Conservation (phyloP, 2,329 filamentous ascomycete species). For the Ophiostoma perfectum region DNA sequence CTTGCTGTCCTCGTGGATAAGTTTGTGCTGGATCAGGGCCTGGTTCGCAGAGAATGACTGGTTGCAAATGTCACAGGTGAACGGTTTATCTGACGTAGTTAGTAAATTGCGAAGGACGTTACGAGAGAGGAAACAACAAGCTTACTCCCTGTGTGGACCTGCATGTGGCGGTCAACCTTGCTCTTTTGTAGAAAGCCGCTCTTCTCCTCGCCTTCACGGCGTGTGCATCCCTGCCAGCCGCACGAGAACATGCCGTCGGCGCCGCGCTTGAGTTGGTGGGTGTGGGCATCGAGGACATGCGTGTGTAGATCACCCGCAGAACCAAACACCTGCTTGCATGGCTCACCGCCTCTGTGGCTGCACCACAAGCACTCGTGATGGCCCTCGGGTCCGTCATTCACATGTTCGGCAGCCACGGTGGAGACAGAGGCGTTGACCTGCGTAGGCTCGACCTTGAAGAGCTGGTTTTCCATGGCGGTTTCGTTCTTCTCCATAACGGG, state of each 20-base stretch:
- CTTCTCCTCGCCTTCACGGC: conserved; percentile 38
- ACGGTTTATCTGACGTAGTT: conserved; percentile 49
- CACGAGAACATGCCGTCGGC: conserved; percentile 46
- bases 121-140: conserved; percentile 23
- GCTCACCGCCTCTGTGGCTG: conserved; percentile 24
- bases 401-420: neutral
- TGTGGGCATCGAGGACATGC: conserved; percentile 50
- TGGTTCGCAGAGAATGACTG: conserved; percentile 61
- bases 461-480: neutral
- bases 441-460: neutral
- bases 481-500: neutral
- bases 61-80: conserved; percentile 50
- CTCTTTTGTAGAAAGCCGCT: conserved; percentile 54
- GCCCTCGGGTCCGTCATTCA: neutral
- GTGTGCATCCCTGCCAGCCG: conserved; percentile 52
- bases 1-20: conserved; percentile 61
- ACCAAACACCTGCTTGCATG: conserved; percentile 36
- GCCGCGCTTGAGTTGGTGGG: conserved; percentile 42
- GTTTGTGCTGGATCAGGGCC: conserved; percentile 61
- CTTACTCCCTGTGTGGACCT: conserved; percentile 60
- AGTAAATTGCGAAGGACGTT: neutral
- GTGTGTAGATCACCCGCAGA: conserved; percentile 48
- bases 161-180: conserved; percentile 60
- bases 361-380: conserved; percentile 33
- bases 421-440: neutral